Percentiles rank a stretch among this genome's conserved stretches.
Conservation (phyloP, 495 filamentous ascomycete species). For the Podospora pseudoanserina region DNA sequence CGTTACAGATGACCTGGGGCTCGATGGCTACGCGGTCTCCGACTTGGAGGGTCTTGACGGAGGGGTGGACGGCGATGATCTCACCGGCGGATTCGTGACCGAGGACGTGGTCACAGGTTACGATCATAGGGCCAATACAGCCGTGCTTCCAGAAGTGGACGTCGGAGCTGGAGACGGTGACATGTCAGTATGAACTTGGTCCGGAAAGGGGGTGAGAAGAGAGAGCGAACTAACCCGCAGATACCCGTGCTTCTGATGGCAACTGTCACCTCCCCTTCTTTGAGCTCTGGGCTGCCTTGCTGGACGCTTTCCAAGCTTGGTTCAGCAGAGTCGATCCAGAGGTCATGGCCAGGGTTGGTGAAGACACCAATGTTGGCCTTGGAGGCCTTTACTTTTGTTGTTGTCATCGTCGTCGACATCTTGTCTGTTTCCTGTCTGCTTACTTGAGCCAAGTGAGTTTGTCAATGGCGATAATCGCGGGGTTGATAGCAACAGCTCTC, state of each 20-base stretch:
- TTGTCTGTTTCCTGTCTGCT: background rate
- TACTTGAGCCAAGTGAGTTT: background rate
- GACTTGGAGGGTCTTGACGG: constrained; percentile 66
- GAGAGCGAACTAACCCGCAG: constrained; percentile 63
- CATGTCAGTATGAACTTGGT: background rate
- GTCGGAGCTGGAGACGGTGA: constrained; percentile 60
- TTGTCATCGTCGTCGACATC: background rate
- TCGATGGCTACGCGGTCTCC: constrained; percentile 90
- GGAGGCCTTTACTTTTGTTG: constrained; percentile 25
- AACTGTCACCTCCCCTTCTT: constrained; percentile 76
- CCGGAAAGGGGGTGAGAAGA: constrained; percentile 22
- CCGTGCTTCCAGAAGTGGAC: constrained; percentile 95
- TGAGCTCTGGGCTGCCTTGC: constrained; percentile 59
- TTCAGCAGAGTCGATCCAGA: constrained; percentile 78
- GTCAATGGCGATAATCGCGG: background rate
- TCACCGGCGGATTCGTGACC: constrained; percentile 90
- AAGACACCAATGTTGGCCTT: constrained; percentile 94
- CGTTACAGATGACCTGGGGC: constrained; percentile 84
- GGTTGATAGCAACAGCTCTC: background rate
- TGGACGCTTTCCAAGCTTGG: constrained; percentile 73
- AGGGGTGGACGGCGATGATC: constrained; percentile 74
- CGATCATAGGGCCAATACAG: constrained; percentile 92
- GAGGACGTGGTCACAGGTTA: constrained; percentile 79
- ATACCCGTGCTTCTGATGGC: constrained; percentile 88
- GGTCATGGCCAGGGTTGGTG: constrained; percentile 86